Evolutionary conservation across 148 eudicot species (phyloP), one percentile per base, ranked within the genome.

Genomic region (Vaccinium vitisidaea): DNA sequence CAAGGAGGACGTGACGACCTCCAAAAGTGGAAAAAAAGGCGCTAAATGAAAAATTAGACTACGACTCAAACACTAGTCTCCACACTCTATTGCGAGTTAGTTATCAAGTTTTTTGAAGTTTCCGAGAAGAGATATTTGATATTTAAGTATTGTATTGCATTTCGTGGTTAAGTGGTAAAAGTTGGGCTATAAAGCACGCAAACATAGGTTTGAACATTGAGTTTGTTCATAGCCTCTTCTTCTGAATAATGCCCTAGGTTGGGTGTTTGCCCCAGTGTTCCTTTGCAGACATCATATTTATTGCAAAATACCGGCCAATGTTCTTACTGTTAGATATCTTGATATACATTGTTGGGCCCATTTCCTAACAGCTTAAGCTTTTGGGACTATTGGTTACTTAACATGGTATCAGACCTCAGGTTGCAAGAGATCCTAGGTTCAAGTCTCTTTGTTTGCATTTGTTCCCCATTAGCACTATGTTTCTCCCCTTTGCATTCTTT

Each of bases 221-320:
- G 79, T 76, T 46, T 75, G 79, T 75, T 50, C 27, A n/a, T 76
- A 32, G 32, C 30, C 56, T 48, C 7, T 74, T 74, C 77, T 12
- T 25, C 39, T 73, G 50, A 74, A 74, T 74, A 10, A 39, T 74
- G 19, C 52, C 50, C 43, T 18, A 73, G 49, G 50, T 76, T 76
- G 19, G 78, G 80, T 77, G 58, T 49, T 18, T 21, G 25, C 55
- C 54, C 80, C 36, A 77, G 25, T 50, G 58, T 23, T 25, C 63
- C 61, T 32, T 78, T 46, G 2, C 63, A 25, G 46, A 78, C 81
- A 54, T 27, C 61, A 52, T 13, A 56, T 53, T 27, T 54, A 14
- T 25, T 7, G n/a, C 39, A 25, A 16, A 78, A 27, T 27, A 27
- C 55, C 14, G 80, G 56, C 8, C 27, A 52, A 77, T 50, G 65